phyloP scores from a whole-genome alignment of 225 moss, liverwort and hornwort genomes.

The Neckera pumila region DNA sequence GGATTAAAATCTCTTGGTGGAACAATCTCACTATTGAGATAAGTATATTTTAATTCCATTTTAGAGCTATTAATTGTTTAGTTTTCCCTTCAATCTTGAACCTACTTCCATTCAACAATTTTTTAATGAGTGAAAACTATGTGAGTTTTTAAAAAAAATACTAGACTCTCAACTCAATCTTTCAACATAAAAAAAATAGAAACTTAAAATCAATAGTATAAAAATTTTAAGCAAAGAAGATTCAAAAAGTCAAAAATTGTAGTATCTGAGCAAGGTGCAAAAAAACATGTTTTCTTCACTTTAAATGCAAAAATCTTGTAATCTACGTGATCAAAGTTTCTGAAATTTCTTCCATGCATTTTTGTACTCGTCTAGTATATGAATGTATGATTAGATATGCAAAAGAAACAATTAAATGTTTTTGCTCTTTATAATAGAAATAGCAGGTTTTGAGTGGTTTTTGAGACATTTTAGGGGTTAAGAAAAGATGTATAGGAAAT shows the following conservation, averaged over 20 bases:
- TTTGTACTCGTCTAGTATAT: too few species aligned
- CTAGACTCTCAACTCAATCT: background rate
- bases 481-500: background rate
- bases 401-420: too few species aligned
- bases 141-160: background rate
- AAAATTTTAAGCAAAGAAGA: background rate
- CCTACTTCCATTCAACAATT: too few species aligned
- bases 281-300: background rate
- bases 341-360: too few species aligned
- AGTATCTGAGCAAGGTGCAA: background rate
- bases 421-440: too few species aligned
- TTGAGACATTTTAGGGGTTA: too few species aligned
- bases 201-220: background rate
- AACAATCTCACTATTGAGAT: background rate
- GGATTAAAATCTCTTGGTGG: too few species aligned
- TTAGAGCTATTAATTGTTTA: background rate
- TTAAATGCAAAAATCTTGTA: background rate
- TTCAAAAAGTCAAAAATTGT: background rate
- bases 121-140: background rate
- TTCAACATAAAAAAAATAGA: background rate
- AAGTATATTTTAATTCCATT: background rate
- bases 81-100: background rate
- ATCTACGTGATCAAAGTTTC: rapidly evolving
- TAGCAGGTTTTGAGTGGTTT: too few species aligned
- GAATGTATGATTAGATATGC: too few species aligned